phyloP scores from a whole-genome alignment of 2,329 filamentous ascomycete genomes.

The Diaporthe caulivora region DNA sequence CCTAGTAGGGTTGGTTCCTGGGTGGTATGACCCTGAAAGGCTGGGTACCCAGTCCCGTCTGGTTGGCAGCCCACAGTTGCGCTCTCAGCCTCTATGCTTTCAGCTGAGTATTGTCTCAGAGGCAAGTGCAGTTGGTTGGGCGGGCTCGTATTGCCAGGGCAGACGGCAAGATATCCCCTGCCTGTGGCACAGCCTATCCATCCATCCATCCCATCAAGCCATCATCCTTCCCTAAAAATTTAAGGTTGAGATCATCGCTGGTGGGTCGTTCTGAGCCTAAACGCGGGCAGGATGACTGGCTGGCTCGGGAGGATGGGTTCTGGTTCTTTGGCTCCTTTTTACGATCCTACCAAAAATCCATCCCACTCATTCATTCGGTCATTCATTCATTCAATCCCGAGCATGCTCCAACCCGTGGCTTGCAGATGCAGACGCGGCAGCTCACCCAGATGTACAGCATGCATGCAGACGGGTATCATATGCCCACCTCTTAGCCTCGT shows the following conservation, averaged over 20 bases:
- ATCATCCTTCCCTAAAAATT: neutral
- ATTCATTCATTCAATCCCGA: neutral
- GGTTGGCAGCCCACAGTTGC: neutral
- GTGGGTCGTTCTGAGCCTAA: neutral
- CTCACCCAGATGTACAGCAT: neutral
- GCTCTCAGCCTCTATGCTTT: neutral
- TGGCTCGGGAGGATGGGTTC: neutral
- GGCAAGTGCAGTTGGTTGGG: neutral
- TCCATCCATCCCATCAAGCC: constrained; percentile 5
- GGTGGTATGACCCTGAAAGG: constrained; percentile 16
- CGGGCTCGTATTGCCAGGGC: neutral
- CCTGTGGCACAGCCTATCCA: neutral
- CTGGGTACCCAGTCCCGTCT: neutral
- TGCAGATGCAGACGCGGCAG: neutral
- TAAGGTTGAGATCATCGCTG: constrained; percentile 33
- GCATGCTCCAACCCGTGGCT: constrained; percentile 12
- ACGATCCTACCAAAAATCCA: neutral
- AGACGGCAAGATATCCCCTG: constrained; percentile 6
- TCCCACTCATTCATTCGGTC: too few species aligned
- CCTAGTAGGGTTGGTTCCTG: constrained; percentile 7
- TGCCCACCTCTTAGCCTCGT: neutral
- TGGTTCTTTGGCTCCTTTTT: constrained; percentile 27
- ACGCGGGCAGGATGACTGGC: constrained; percentile 9
- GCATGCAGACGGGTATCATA: neutral
- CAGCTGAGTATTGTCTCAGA: constrained; percentile 12